phyloP scores from a whole-genome alignment of 2,329 filamentous ascomycete genomes.

The Cladophialophora psammophila region DNA sequence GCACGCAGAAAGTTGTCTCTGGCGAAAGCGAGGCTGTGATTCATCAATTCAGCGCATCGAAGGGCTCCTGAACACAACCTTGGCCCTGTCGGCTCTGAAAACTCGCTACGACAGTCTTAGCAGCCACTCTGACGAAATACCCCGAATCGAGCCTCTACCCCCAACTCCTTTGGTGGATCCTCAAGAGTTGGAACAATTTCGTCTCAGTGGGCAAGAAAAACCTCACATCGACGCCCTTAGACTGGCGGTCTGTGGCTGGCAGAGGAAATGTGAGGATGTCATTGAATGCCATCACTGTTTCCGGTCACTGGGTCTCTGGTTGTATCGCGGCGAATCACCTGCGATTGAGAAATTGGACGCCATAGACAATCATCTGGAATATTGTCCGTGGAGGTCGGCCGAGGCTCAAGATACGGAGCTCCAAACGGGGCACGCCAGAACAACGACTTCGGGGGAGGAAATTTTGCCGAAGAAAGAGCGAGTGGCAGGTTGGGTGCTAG shows the following conservation, averaged over 20 bases:
- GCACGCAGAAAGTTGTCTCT: slow-evolving; percentile 83
- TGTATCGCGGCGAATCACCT: slow-evolving; percentile 71
- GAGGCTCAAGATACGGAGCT: slow-evolving; percentile 40
- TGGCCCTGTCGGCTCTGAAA: slow-evolving; percentile 65
- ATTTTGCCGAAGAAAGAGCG: slow-evolving; percentile 29
- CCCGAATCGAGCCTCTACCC: slow-evolving; percentile 54
- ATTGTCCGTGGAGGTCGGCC: slow-evolving; percentile 72
- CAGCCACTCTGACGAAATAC: slow-evolving; percentile 51
- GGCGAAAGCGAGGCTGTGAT: slow-evolving; percentile 87
- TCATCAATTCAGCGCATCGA: slow-evolving; percentile 72
- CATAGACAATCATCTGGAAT: slow-evolving; percentile 77
- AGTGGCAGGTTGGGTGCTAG: slow-evolving; percentile 38
- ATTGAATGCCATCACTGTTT: slow-evolving; percentile 86
- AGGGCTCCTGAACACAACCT: slow-evolving; percentile 65
- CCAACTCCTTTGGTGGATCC: slow-evolving; percentile 49
- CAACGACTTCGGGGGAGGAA: slow-evolving; percentile 1
- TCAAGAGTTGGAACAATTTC: slow-evolving; percentile 44
- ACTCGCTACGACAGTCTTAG: slow-evolving; percentile 68
- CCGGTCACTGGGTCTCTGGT: slow-evolving; percentile 88
- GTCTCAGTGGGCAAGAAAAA: slow-evolving; percentile 19
- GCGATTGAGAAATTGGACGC: slow-evolving; percentile 75
- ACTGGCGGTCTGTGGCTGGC: slow-evolving; percentile 78
- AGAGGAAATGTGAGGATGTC: slow-evolving; percentile 65
- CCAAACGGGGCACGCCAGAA: slow-evolving; percentile 16
- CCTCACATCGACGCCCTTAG: slow-evolving; percentile 68